These are phyloP conservation scores for Phytophthora cryptogea DNA, from an alignment of 352 stramenopile genomes.

Conservation along the genomic window DNA sequence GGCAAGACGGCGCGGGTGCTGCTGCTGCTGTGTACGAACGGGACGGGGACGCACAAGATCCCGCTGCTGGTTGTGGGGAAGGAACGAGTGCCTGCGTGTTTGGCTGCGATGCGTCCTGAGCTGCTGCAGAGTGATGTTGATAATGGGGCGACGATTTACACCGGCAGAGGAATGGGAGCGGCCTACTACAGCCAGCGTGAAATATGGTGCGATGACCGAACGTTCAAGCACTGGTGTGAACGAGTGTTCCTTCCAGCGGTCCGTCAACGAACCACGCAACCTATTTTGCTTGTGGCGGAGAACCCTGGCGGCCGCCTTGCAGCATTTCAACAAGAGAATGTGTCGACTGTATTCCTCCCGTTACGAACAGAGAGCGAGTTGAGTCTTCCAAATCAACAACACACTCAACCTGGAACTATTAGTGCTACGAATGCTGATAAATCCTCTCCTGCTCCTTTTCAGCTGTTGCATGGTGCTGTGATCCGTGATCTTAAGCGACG, in stretches of 20 bases:
- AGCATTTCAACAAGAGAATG: conserved; percentile 42
- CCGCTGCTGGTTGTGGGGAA: conserved; percentile 56
- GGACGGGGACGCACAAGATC: conserved; percentile 60
- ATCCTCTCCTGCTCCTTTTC: conserved; percentile 24
- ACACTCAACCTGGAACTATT: neutral
- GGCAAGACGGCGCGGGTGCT: conserved; percentile 43
- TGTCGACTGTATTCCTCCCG: conserved; percentile 48
- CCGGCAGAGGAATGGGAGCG: conserved; percentile 11
- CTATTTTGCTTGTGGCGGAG: conserved; percentile 49
- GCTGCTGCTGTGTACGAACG: conserved; percentile 56
- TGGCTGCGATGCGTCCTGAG: conserved; percentile 16
- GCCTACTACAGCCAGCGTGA: conserved; percentile 52
- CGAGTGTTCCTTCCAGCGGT: conserved; percentile 54
- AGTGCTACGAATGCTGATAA: neutral
- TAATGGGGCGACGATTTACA: conserved; percentile 2
- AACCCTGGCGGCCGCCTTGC: conserved; percentile 46
- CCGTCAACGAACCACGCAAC: conserved; percentile 43
- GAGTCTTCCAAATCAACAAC: conserved; percentile 6
- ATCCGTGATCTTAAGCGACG: conserved; percentile 55
- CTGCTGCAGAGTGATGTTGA: conserved; percentile 7
- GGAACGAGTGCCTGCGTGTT: conserved; percentile 34
- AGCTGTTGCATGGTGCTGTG: conserved; percentile 42
- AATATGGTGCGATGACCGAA: conserved; percentile 56
- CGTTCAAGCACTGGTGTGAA: conserved; percentile 60
- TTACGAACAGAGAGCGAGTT: conserved; percentile 17